Evolutionary conservation across 257 asterid species (phyloP).

Genomic region (Agastache rugosa): DNA sequence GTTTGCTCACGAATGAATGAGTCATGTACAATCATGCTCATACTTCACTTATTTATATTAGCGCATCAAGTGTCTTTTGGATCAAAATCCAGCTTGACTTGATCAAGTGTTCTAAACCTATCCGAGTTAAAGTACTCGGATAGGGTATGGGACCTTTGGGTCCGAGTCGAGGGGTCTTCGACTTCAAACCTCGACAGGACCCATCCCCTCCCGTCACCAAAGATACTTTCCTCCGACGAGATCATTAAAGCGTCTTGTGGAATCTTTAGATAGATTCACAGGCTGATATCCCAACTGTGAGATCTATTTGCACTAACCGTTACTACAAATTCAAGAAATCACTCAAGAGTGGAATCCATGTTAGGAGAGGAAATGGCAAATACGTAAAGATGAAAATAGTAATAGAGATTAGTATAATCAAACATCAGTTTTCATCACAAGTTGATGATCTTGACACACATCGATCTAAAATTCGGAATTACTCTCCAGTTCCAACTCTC

Average conservation of each 20-base stretch:
- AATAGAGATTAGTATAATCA: not conserved
- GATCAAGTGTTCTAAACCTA: too few species aligned
- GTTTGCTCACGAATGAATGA: too few species aligned
- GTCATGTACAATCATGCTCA: too few species aligned
- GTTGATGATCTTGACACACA: constrained; percentile 40
- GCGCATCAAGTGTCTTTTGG: too few species aligned
- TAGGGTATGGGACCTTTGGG: too few species aligned
- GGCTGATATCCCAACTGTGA: not conserved
- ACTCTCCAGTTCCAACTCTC: constrained; percentile 31
- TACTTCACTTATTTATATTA: too few species aligned
- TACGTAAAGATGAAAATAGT: not conserved
- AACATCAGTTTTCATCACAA: constrained; percentile 31
- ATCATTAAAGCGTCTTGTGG: not conserved
- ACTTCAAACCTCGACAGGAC: not conserved
- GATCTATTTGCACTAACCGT: not conserved
- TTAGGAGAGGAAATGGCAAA: not conserved
- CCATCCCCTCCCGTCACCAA: not conserved
- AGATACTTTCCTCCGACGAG: not conserved
- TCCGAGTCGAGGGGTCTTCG: not conserved
- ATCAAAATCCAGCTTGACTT: too few species aligned
- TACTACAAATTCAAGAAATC: not conserved
- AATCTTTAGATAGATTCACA: not conserved
- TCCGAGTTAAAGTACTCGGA: too few species aligned
- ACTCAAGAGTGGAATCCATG: not conserved
- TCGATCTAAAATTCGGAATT: constrained; percentile 7